Evolutionary conservation across 2,329 filamentous ascomycete species (phyloP), one percentile per base, ranked within the genome.

Genomic region (Laburnicola sp.): DNA sequence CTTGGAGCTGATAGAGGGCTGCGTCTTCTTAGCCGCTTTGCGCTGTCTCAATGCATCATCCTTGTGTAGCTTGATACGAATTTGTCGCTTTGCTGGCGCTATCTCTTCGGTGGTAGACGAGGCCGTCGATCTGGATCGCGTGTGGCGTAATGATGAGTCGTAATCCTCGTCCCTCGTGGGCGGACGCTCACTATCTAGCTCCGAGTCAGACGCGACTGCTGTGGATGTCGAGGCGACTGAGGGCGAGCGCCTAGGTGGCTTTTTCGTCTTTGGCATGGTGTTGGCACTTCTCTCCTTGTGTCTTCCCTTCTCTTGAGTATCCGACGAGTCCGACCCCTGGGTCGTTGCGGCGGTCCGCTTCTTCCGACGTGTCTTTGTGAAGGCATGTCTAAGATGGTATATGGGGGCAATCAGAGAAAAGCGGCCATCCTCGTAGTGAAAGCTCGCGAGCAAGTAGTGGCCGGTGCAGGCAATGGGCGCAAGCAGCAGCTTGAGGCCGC

Each of bases 41-140:
- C 88, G 84, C 70, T 89, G 86, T 57, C 86, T 81, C 50, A 88
- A 76, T 35, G 84, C 82, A 51, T 91, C 89, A 62, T 96, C 89
- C 56, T 86, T 89, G 71, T 93, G 86, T 10, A 96, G 80, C 74
- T 94, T 96, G 65, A 97, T 96, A 34, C 91, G 85, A 58, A 96
- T 96, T 2, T 91, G 96, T 50, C 91, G 83, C 64, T 89, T 84
- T 5, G 83, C 78, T 3, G 87, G 86, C 11, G 82, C 80, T 55
- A 82, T 82, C 58, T 91, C 88, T 57, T 91, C 87, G 27, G 78
- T 68, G 25, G 78, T 75, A 22, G 70, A 64, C 6, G 70, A 64
- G 21, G 70, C 60, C 8, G 62, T 69, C 41, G 86, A 86, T 68
- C 84, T 87, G 23, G 87, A 86, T 46, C 87, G 82, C 39, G 79